Base-by-base conservation (phyloP, 176 grass and related monocot species). In the Phyllostachys edulis region DNA sequence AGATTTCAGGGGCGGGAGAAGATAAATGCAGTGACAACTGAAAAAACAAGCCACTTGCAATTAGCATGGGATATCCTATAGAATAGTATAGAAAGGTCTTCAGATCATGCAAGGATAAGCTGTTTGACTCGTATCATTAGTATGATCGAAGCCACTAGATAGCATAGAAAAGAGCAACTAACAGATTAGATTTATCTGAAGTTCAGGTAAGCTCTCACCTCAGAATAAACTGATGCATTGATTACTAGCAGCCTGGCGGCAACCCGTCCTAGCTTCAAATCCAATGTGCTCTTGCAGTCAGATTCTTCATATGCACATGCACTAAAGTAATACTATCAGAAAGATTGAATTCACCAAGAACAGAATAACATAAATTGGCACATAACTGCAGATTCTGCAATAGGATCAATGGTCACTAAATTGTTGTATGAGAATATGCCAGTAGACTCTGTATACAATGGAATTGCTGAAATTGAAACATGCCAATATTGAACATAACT, bases 231-330 rank as follows among this genome's bases (percentile, higher is more conserved):
- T 77, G 59, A 73, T 79, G 32, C 51, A 75, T 72, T 82, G 71
- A 71, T 82, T 90, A 72, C 61, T 82, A 82, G 27, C 38, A 86
- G 26, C 57, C 57, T 82, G 73, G 88, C 63, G 14, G 80, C 75
- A 63, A 69, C 0, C 34, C 9, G 10, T 32, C 49, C 71, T 65
- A 66, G 39, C 65, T 91, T 85, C 70, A 71, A 66, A 73, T 85
- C 65, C 65, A 81, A 69, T 50, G 63, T 38, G 65, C 38, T 85
- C 34, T 37, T 76, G 49, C 34, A 55, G 60, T 54, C 63, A 54
- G 77, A 78, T 78, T 60, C 42, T 78, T 63, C 67, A 60, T 56
- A 37, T 49, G 40, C 59, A 78, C 82, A 67, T 75, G 78, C 57
- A 77, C 24, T 27, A 40, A 46, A 76, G 36, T 57, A 90, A 50